Conservation (phyloP, 2,329 filamentous ascomycete genomes). For the Cadophora gregata region DNA sequence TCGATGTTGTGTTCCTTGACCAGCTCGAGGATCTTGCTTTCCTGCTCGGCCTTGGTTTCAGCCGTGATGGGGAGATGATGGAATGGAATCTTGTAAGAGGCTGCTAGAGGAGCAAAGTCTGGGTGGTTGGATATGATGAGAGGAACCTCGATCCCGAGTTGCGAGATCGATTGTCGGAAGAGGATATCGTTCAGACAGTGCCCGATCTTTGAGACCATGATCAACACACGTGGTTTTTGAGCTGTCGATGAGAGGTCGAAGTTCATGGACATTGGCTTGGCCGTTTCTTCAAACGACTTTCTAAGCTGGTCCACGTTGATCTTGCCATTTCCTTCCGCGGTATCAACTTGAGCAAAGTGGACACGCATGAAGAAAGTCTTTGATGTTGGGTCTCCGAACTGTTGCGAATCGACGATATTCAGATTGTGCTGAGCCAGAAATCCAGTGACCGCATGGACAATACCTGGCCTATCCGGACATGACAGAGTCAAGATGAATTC, state of each 20-base stretch:
- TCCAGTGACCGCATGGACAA: slow-evolving; percentile 83
- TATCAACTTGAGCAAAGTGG: slow-evolving; percentile 69
- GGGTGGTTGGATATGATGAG: slow-evolving; percentile 84
- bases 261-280: slow-evolving; percentile 68
- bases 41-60: slow-evolving; percentile 79
- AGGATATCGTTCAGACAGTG: slow-evolving; percentile 86
- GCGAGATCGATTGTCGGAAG: slow-evolving; percentile 76
- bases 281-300: slow-evolving; percentile 64
- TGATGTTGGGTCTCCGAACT: slow-evolving; percentile 78
- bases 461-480: slow-evolving; percentile 83
- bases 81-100: slow-evolving; percentile 79
- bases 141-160: slow-evolving; percentile 75
- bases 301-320: slow-evolving; percentile 57
- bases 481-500: slow-evolving; percentile 74
- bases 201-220: slow-evolving; percentile 90
- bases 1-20: slow-evolving; percentile 73
- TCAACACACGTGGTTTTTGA: slow-evolving; percentile 76
- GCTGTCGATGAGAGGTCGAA: slow-evolving; percentile 73
- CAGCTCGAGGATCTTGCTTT: slow-evolving; percentile 72
- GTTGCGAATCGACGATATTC: slow-evolving; percentile 85
- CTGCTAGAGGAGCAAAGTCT: slow-evolving; percentile 72
- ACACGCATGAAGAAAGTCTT: slow-evolving; percentile 88
- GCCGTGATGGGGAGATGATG: slow-evolving; percentile 80
- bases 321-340: slow-evolving; percentile 45
- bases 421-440: slow-evolving; percentile 75